These are phyloP conservation scores for Atalantia buxifolia DNA, from an alignment of 345 rosid genomes.

Conservation along the genomic window DNA sequence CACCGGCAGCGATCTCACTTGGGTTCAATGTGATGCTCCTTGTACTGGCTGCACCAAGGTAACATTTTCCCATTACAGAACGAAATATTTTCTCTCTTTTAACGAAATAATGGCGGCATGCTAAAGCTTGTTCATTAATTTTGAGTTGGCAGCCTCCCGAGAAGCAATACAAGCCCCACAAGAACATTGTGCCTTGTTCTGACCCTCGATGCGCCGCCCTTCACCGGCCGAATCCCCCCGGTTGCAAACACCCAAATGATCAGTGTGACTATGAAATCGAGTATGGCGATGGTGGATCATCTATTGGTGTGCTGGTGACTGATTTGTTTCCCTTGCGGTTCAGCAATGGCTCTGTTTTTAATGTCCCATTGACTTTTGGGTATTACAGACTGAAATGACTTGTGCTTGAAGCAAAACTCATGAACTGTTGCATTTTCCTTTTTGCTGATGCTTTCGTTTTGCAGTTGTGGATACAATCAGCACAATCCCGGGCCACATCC, in stretches of 20 bases:
- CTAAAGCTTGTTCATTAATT: not conserved
- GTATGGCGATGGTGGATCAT: not conserved
- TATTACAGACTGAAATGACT: not conserved
- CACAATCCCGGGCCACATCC: not conserved
- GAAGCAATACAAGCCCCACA: slow-evolving; percentile 1
- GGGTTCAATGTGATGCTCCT: slow-evolving; percentile 5
- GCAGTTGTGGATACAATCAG: slow-evolving; percentile 1
- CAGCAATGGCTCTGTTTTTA: not conserved
- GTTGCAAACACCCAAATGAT: not conserved
- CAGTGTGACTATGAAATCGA: not conserved
- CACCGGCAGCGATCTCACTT: not conserved
- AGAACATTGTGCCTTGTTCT: not conserved
- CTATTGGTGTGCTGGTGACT: not conserved
- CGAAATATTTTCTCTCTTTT: not conserved
- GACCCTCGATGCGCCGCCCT: not conserved
- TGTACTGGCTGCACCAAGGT: not conserved
- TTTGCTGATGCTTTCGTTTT: not conserved
- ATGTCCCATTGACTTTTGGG: not conserved
- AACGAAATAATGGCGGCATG: no score
- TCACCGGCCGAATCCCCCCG: not conserved
- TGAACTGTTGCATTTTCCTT: not conserved
- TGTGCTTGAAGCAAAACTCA: not conserved
- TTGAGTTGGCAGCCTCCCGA: not conserved
- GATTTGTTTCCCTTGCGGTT: not conserved
- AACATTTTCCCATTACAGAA: not conserved